These are phyloP conservation scores for Myxozyma geophila DNA, from an alignment of 805 yeast species.

Conservation along the genomic window DNA sequence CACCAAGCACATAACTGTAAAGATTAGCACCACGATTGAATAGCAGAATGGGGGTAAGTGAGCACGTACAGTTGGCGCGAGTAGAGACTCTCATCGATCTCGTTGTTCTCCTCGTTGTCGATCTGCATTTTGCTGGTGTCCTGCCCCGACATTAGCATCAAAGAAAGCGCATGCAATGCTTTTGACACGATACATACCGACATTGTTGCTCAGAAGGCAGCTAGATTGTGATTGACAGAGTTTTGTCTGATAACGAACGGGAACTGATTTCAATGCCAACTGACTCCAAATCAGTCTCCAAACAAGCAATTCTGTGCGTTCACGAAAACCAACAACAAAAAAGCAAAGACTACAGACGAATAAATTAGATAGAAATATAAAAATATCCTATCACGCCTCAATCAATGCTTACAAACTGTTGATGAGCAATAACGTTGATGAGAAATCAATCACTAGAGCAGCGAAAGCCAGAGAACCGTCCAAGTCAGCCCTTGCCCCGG, in stretches of 20 bases:
- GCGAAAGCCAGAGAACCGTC: too few species aligned
- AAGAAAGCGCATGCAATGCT: neutral
- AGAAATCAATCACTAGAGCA: neutral
- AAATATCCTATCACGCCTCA: neutral
- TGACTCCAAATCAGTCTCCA: neutral
- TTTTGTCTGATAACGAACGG: neutral
- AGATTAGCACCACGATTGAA: neutral
- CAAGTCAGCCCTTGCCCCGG: neutral
- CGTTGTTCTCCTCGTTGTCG: constrained; percentile 40
- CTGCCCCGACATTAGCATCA: neutral
- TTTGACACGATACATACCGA: neutral
- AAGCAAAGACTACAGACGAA: neutral
- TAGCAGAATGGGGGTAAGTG: neutral
- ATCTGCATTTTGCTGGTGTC: constrained; percentile 40
- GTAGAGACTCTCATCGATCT: constrained; percentile 89
- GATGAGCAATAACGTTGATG: constrained; percentile 8
- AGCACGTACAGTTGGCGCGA: constrained; percentile 76
- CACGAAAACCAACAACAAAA: neutral
- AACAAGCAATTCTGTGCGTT: neutral
- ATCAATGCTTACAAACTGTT: neutral
- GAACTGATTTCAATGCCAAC: neutral
- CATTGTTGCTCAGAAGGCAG: neutral
- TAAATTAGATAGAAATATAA: neutral
- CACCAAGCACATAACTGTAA: constrained; percentile 77
- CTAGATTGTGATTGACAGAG: neutral